Base-by-base conservation (phyloP, 2,329 filamentous ascomycete genomes). In the Nothopassalora personata region DNA sequence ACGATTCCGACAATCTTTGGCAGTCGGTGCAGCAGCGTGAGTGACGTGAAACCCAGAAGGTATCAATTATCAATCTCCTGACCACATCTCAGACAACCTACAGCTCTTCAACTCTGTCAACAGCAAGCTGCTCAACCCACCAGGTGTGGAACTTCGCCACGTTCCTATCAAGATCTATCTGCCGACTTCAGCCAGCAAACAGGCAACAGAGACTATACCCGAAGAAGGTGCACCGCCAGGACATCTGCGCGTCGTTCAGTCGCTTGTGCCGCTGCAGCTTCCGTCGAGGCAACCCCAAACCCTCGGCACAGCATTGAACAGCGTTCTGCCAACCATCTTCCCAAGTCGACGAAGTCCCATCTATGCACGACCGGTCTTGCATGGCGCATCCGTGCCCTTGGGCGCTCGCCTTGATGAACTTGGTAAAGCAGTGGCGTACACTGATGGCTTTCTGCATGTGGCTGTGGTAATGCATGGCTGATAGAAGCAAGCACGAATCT, bases 161-260 rank as follows among this genome's bases (percentile, higher is more conserved):
- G 81, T 97, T n/a, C 94, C 94, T 0, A 76, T 97, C 43, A 87
- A 92, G 56, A 77, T 97, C 56, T 99, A 97, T 74, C 85, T 97
- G 0, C 84, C 89, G 0, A 79, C 82, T 59, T 72, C 77, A 3
- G 71, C 76, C 28, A 73, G 72, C 51, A 71, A 54, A 39, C 63
- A 64, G 18, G 60, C 75, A 0, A 75, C 77, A 6, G 70, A 68
- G 23, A 64, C 69, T 28, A 70, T 72, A 5, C 60, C 64, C 9
- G 70, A 72, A 54, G 70, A 71, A 36, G 49, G 49, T 10, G 66
- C 75, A 2, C 63, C 66, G 18, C 60, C 67, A 33, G 77, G 76
- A 9, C 76, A 76, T 50, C 66, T 81, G 39, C 71, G 77, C 62
- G 72, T 80, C 3, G 82, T 96, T 46, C 93, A 97, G 74, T 84